Percentiles rank a stretch among this genome's conserved stretches.
These are phyloP conservation scores for Fusarium sp. DNA, from an alignment of 2,329 filamentous ascomycete genomes.

Conservation along the genomic window DNA sequence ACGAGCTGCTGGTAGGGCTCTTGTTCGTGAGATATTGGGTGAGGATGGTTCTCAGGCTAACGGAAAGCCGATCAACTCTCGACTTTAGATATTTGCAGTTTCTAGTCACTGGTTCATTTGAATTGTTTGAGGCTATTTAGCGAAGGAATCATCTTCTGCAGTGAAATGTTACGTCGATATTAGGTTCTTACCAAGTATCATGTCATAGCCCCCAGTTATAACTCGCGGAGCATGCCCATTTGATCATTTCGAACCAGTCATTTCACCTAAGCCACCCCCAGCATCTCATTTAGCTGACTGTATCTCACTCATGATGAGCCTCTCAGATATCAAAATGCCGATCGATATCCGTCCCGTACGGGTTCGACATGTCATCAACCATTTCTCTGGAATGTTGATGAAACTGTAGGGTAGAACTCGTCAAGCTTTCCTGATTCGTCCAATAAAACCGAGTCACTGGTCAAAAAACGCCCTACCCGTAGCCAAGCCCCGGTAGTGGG, in stretches of 20 bases:
- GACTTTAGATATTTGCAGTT: background rate
- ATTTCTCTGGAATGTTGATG: background rate
- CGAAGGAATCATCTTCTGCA: background rate
- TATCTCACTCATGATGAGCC: background rate
- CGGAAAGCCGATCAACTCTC: conserved; percentile 10
- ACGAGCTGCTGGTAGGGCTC: conserved; percentile 64
- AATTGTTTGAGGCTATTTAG: background rate
- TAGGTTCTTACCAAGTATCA: background rate
- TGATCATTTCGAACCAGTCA: background rate
- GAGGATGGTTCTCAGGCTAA: background rate
- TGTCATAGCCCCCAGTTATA: rapidly evolving
- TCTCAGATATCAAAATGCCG: background rate
- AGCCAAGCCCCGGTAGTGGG: conserved; percentile 9
- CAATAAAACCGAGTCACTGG: background rate
- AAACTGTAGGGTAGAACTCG: background rate
- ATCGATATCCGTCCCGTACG: background rate
- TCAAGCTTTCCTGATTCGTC: background rate
- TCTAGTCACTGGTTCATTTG: background rate
- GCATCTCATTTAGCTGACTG: background rate
- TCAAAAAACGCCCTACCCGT: conserved; percentile 18
- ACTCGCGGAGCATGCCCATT: background rate
- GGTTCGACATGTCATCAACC: background rate
- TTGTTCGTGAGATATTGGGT: conserved; percentile 59
- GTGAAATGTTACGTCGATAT: background rate
- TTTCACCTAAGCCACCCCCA: background rate